Percentiles rank a stretch among this genome's conserved stretches.
phyloP scores from a whole-genome alignment of 2,329 filamentous ascomycete genomes.

The Eurotiales sp. region DNA sequence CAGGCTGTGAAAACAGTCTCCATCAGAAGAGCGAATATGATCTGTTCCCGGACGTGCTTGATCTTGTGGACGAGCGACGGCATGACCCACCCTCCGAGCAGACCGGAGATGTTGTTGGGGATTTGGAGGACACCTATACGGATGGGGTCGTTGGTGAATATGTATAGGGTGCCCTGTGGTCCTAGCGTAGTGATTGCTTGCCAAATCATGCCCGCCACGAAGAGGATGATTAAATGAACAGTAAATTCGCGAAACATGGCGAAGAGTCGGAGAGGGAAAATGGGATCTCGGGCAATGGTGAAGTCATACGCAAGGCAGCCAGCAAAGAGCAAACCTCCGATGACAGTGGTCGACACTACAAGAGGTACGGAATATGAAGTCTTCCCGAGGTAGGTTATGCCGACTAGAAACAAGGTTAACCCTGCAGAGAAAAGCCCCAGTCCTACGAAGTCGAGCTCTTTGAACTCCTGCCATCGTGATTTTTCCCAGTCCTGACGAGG shows the following conservation, averaged over 20 bases:
- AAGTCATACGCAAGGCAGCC: neutral
- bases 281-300: neutral
- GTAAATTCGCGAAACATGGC: neutral
- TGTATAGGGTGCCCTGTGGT: neutral
- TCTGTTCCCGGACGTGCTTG: too few species aligned
- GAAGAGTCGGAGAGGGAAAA: slow-evolving; percentile 1
- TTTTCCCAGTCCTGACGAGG: neutral
- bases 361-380: neutral
- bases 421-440: neutral
- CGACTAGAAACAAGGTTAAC: neutral
- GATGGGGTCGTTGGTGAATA: neutral
- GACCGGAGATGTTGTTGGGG: too few species aligned
- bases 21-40: too few species aligned
- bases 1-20: too few species aligned
- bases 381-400: neutral
- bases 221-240: neutral
- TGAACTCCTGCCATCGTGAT: slow-evolving; percentile 1
- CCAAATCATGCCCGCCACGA: neutral
- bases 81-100: too few species aligned
- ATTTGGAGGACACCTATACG: too few species aligned
- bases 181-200: neutral
- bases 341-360: neutral
- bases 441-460: neutral
- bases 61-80: too few species aligned
- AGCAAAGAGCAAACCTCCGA: neutral